These are phyloP conservation scores for Erysiphe pulchra DNA, from an alignment of 2,329 filamentous ascomycete species.

Conservation along the genomic window DNA sequence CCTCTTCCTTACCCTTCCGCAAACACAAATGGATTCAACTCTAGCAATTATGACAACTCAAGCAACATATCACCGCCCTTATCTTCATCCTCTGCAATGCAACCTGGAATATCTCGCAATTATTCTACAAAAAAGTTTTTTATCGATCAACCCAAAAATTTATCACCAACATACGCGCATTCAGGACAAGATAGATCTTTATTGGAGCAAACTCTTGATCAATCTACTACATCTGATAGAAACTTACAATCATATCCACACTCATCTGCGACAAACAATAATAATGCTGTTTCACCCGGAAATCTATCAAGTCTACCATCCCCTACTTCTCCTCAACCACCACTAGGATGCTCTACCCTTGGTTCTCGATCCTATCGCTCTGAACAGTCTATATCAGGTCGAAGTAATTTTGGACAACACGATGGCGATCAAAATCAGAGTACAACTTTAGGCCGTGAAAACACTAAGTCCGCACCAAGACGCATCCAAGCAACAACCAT, in stretches of 20 bases:
- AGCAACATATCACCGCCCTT: constrained; percentile 28
- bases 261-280: constrained; percentile 40
- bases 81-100: constrained; percentile 25
- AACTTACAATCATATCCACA: constrained; percentile 43
- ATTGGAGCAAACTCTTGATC: constrained; percentile 40
- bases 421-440: constrained; percentile 15
- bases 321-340: constrained; percentile 35
- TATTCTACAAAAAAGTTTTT: constrained; percentile 55
- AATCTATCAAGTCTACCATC: constrained; percentile 41
- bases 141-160: constrained; percentile 50
- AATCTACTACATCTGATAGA: constrained; percentile 39
- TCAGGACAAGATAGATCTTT: constrained; percentile 38
- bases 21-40: constrained; percentile 9
- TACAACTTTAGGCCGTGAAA: constrained; percentile 12
- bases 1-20: constrained; percentile 36
- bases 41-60: constrained; percentile 24
- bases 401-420: constrained; percentile 27
- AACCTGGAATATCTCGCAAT: constrained; percentile 37
- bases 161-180: constrained; percentile 48
- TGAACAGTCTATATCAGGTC: constrained; percentile 26
- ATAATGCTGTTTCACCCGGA: constrained; percentile 26
- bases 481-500: constrained; percentile 34
- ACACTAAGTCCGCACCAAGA: constrained; percentile 15
- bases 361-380: constrained; percentile 32
- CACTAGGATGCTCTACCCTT: constrained; percentile 19